phyloP scores from a whole-genome alignment of 805 yeast species.

The Metschnikowia matae region DNA sequence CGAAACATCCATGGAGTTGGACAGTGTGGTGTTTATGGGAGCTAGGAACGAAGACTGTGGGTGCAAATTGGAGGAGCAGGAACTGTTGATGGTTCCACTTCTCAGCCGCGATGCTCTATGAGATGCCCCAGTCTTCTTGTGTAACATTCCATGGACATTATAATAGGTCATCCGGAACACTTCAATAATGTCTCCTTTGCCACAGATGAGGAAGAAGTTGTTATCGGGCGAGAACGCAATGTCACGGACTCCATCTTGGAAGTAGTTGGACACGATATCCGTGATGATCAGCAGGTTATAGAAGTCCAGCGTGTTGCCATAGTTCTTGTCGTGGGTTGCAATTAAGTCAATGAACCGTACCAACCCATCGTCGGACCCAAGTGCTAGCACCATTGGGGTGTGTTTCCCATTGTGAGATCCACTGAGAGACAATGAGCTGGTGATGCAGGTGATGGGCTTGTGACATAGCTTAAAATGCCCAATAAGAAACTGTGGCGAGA shows the following conservation, averaged over 20 bases:
- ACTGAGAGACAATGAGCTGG: conserved; percentile 27
- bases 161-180: conserved; percentile 39
- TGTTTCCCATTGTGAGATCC: conserved; percentile 12
- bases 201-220: conserved; percentile 44
- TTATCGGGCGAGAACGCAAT: conserved; percentile 47
- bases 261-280: conserved; percentile 61
- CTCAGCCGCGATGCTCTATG: conserved; percentile 27
- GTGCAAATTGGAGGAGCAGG: conserved; percentile 16
- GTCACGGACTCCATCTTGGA: conserved; percentile 56
- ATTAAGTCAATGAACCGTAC: conserved; percentile 52
- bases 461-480: conserved; percentile 63
- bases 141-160: conserved; percentile 34
- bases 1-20: conserved; percentile 21
- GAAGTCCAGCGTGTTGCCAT: conserved; percentile 22
- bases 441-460: conserved; percentile 50
- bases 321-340: conserved; percentile 25
- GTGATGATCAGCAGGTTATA: conserved; percentile 27
- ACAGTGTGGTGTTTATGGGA: conserved; percentile 21
- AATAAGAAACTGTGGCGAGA: conserved; percentile 21
- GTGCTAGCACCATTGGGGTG: conserved; percentile 44
- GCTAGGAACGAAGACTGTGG: conserved; percentile 19
- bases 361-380: conserved; percentile 66
- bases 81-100: conserved; percentile 37
- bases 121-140: conserved; percentile 5
- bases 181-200: conserved; percentile 51